Evolutionary conservation across 345 rosid species (phyloP), one percentile per base, ranked within the genome.

Genomic region (Toxicodendron radicans): DNA sequence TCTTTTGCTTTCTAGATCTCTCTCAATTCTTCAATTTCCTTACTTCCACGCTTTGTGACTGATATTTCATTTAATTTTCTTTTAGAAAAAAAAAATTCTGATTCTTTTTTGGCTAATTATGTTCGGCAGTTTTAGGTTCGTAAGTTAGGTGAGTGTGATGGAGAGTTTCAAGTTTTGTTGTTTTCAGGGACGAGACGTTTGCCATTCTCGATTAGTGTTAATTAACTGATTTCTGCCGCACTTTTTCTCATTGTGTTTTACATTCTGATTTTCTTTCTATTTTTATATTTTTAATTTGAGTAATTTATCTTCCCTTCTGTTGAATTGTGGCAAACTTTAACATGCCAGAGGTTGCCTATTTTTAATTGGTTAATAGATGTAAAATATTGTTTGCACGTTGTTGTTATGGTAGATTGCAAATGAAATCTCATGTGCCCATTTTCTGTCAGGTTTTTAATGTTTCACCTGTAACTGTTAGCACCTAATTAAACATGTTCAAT

Each of bases 71-170:
- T 67, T 67, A 45, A 5, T 30, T 58, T 45, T 45, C 10, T 45
- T 33, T 45, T 18, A 0, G n/a, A 10, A 24, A 10, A 24, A 5
- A 5, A 38, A 24, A 6, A n/a, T n/a, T 3, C 56, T 48, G 12
- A 24, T 51, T 51, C 16, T 51, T 18, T 17, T 68, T 68, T 27
- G 24, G 73, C 20, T 64, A 64, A 64, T 70, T 58, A 43, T 17
- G 66, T 18, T 45, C 24, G 38, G 23, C 7, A 30, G 51, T 57
- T 27, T 23, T 24, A 41, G 52, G 17, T n/a, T 59, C 11, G 45
- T 43, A 10, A 18, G 21, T 30, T 12, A 13, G 17, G 16, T 35
- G 12, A 38, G 4, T 32, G 17, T 18, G 54, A 13, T 2, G 32
- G 33, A 38, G 17, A 3, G 14, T 46, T 46, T 59, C 23, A 5